Evolutionary conservation across 352 stramenopile species (phyloP), one percentile per base, ranked within the genome.

Genomic region (Phytophthora cactorum): DNA sequence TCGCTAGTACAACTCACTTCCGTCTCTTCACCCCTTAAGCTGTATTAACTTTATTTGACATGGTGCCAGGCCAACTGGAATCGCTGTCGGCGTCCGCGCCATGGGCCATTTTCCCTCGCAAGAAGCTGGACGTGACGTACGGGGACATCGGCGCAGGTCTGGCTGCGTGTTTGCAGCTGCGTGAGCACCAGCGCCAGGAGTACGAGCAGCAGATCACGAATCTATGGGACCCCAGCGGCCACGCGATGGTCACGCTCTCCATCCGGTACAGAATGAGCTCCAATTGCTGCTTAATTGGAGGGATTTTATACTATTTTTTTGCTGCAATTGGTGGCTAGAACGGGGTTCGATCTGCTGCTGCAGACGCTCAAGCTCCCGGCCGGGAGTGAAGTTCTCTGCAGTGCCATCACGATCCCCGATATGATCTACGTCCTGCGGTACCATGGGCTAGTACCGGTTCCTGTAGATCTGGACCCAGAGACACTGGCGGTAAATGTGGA

Each of bases 121-220:
- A 95, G 72, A 90, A 90, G 66, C 66, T 95, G 55, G 86, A 95
- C 55, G 83, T 95, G 63, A 91, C 82, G 45, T 95, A 89, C 66
- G 50, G 69, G 3, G 84, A 95, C 70, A 86, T 95, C 43, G 74
- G 66, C 5, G 72, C 79, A 2, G 84, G 82, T 8, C 44, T 95
- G 15, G 68, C 66, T 9, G 75, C 72, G 17, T 93, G 86, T 69
- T 60, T 92, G 43, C 75, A 79, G 43, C 74, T 91, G 15, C 62
- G 64, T 22, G 86, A 95, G 46, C 55, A 59, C n/a, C 76, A 92
- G 47, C 86, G 86, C 29, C 61, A 72, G 11, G 82, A 80, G 39
- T 80, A 75, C 39, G 75, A 89, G 47, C 49, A 77, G 29, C 77
- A 81, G 27, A 74, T 95, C 52, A 70, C 76, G 39, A 68, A 47